Evolutionary conservation across 2,329 filamentous ascomycete species (phyloP).

Genomic region (Beauveria medogensis): DNA sequence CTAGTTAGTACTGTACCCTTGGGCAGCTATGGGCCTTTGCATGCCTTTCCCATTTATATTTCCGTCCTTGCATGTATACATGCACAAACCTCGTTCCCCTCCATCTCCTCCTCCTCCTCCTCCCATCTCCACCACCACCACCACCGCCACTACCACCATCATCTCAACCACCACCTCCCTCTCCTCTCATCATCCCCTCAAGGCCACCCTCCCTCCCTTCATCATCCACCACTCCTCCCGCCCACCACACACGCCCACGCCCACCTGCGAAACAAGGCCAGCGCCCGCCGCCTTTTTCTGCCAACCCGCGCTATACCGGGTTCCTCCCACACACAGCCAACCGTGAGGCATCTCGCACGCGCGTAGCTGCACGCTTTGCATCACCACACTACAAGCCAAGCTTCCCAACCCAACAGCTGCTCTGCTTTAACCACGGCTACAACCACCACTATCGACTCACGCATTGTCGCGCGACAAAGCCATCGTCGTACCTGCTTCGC

Average conservation of each 20-base stretch:
- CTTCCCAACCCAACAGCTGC: neutral
- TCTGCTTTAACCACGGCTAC: neutral
- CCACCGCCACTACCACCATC: constrained; percentile 17
- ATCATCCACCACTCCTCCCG: constrained; percentile 15
- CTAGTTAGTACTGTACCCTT: neutral
- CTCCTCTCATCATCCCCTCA: neutral
- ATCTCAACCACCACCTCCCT: constrained; percentile 13
- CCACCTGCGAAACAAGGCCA: neutral
- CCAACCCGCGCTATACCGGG: neutral
- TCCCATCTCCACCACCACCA: constrained; percentile 16
- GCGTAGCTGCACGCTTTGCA: constrained; percentile 10
- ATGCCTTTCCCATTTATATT: constrained; percentile 8
- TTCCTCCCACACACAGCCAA: neutral
- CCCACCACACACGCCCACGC: constrained; percentile 11
- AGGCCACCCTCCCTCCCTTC: constrained; percentile 13
- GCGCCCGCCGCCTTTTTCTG: neutral
- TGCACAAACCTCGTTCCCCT: constrained; percentile 8
- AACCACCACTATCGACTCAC: neutral
- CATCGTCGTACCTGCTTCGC: neutral
- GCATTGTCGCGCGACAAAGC: neutral
- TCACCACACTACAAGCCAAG: constrained; percentile 3
- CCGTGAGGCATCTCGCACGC: constrained; percentile 10
- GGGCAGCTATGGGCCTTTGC: neutral
- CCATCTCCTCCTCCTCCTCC: constrained; percentile 9
- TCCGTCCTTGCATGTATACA: constrained; percentile 8